phyloP scores from a whole-genome alignment of 805 yeast genomes.

The Candida incommunis region DNA sequence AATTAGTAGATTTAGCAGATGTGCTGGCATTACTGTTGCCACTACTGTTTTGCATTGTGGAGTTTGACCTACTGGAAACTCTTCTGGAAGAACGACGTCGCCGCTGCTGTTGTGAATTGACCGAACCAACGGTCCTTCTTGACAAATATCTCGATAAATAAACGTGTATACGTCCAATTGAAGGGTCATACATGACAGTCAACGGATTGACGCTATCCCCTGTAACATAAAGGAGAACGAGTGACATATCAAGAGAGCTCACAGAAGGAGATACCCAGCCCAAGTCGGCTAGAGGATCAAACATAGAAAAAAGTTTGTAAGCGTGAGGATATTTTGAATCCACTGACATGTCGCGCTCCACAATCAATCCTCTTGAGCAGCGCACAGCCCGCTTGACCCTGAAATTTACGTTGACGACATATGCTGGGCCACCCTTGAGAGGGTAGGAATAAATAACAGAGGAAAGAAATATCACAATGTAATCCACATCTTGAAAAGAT shows the following conservation, averaged over 20 bases:
- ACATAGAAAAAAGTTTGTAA: background rate
- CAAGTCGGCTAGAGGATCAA: background rate
- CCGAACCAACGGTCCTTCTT: background rate
- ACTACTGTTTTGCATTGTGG: background rate
- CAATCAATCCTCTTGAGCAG: conserved; percentile 51
- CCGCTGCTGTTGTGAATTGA: background rate
- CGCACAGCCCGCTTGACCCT: conserved; percentile 44
- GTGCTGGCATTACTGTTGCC: too few relatives aligned
- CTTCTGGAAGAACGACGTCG: background rate
- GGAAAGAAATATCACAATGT: conserved; percentile 42
- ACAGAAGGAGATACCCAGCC: background rate
- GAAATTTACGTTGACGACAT: conserved; percentile 57
- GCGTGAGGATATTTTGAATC: background rate
- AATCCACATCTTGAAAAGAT: background rate
- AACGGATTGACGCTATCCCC: background rate
- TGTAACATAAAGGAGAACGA: background rate
- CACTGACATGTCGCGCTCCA: conserved; percentile 20
- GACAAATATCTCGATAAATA: background rate
- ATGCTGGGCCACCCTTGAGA: conserved; percentile 38
- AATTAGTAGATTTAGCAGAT: background rate
- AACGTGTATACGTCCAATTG: background rate
- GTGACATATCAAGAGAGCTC: background rate
- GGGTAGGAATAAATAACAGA: conserved; percentile 52
- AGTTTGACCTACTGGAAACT: background rate
- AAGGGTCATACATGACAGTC: background rate